A percentile compares a stretch with the other conserved stretches of the same genome.
phyloP scores from a whole-genome alignment of 2,329 filamentous ascomycete species.

The Hypoxylon sp. region DNA sequence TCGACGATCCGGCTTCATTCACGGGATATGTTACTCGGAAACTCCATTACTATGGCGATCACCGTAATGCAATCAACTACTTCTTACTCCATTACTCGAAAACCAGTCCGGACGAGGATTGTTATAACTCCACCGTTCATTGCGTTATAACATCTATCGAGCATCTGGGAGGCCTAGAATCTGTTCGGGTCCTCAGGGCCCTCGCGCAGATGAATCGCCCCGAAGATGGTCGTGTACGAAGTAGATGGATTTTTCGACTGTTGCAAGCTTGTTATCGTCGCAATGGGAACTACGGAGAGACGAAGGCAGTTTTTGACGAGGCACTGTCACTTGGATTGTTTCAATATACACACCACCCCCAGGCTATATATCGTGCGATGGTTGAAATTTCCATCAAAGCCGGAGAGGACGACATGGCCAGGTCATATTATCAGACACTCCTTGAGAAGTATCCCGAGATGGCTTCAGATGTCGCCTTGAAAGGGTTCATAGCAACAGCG shows the following conservation, averaged over 20 bases:
- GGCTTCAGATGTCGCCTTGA: constrained; percentile 46
- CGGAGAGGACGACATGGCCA: constrained; percentile 45
- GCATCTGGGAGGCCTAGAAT: constrained; percentile 40
- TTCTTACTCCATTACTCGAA: constrained; percentile 48
- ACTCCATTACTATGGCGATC: constrained; percentile 44
- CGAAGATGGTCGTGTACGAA: constrained; percentile 38
- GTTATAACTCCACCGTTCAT: constrained; percentile 44
- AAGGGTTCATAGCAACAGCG: constrained; percentile 48
- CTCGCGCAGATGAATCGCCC: constrained; percentile 41
- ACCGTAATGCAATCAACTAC: constrained; percentile 46
- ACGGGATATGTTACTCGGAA: constrained; percentile 46
- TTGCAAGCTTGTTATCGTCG: constrained; percentile 49
- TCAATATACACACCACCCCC: constrained; percentile 38
- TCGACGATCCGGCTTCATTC: constrained; percentile 39
- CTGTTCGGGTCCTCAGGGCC: constrained; percentile 43
- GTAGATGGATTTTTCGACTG: constrained; percentile 50
- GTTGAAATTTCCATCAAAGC: constrained; percentile 52
- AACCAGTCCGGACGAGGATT: constrained; percentile 26
- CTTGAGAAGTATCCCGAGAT: constrained; percentile 40
- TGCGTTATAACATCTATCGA: constrained; percentile 48
- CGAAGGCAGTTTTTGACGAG: constrained; percentile 44
- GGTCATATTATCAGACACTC: constrained; percentile 43
- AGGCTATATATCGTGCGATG: constrained; percentile 51
- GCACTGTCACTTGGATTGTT: constrained; percentile 38
- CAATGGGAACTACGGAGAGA: constrained; percentile 39